Percentiles rank a stretch among this genome's conserved stretches.
phyloP scores from a whole-genome alignment of 23 red algal species.

The Gracilariopsis chorda region DNA sequence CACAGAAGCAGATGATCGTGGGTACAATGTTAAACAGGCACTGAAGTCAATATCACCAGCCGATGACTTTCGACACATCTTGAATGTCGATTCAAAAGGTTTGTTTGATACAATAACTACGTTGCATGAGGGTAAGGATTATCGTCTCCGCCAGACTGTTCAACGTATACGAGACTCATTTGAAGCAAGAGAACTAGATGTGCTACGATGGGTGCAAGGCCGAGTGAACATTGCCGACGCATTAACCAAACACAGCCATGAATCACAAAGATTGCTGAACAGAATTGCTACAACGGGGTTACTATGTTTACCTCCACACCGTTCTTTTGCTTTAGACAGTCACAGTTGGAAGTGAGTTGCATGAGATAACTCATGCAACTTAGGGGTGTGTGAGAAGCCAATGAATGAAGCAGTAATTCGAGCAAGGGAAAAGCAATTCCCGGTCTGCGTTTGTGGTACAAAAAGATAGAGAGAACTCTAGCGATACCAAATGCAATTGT shows the following conservation, averaged over 20 bases:
- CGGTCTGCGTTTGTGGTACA: too few species aligned
- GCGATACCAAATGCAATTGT: too few species aligned
- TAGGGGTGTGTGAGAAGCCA: neutral
- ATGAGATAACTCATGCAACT: neutral
- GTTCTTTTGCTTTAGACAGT: neutral
- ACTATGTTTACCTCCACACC: neutral
- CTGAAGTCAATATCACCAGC: neutral
- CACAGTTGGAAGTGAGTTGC: neutral
- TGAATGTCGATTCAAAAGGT: conserved; percentile 13
- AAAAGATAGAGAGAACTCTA: too few species aligned
- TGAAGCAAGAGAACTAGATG: neutral
- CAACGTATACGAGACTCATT: conserved; percentile 2
- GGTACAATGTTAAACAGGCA: neutral
- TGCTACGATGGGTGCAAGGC: neutral
- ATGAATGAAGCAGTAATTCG: too few species aligned
- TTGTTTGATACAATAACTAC: conserved; percentile 26
- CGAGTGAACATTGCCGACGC: neutral
- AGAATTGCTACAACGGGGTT: neutral
- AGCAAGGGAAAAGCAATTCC: too few species aligned
- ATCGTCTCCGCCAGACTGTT: conserved; percentile 3
- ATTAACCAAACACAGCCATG: neutral
- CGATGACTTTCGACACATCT: neutral
- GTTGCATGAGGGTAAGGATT: conserved; percentile 5
- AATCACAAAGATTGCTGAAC: neutral
- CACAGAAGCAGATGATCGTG: neutral